Base-by-base conservation (phyloP, 495 filamentous ascomycete genomes). In the Aspergillus sclerotioniger region DNA sequence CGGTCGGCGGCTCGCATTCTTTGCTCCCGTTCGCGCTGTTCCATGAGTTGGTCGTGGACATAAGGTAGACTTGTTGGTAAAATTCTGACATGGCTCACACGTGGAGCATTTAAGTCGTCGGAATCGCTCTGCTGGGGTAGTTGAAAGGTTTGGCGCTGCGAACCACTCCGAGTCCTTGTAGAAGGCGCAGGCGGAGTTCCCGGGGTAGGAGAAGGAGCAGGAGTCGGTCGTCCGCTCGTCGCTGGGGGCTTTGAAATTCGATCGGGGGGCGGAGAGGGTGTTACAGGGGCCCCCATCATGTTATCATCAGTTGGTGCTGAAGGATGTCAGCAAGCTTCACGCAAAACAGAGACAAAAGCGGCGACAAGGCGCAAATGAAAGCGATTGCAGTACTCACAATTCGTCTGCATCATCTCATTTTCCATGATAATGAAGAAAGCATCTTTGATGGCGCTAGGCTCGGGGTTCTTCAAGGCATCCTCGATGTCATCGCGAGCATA, bases 391-490 rank as follows among this genome's bases (percentile, higher is more conserved):
- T 17, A 70, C 80, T 75, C 61, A 96, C 92, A 92, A 71, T 91
- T 96, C 32, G 85, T 87, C 66, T 91, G 90, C 95, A 97, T 98
- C 67, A 98, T 83, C 70, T 96, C 92, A 71, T 98, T 98, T 74
- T 98, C 94, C 50, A 92, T 84, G 31, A 98, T 91, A 65, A 98
- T 98, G 72, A 96, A 86, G 72, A 98, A 98, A 13, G 94, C 94
- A 79, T 98, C 94, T 70, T 98, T 98, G 76, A 98, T 96, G 13
- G 95, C 92, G 58, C 90, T 96, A 37, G 94, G 93, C 67, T 98
- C 94, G 48, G 96, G 85, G 54, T 90, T 90, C 59, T 87, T 86
- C 52, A 98, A 77, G 33, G 94, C 93, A 67, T 97, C 93, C 69
- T 96, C 88, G 37, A 98, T 94, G 75, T 98, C 94, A 35, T 92